phyloP scores from a whole-genome alignment of 2,329 filamentous ascomycete species.

The Metarhizium guizhouense region DNA sequence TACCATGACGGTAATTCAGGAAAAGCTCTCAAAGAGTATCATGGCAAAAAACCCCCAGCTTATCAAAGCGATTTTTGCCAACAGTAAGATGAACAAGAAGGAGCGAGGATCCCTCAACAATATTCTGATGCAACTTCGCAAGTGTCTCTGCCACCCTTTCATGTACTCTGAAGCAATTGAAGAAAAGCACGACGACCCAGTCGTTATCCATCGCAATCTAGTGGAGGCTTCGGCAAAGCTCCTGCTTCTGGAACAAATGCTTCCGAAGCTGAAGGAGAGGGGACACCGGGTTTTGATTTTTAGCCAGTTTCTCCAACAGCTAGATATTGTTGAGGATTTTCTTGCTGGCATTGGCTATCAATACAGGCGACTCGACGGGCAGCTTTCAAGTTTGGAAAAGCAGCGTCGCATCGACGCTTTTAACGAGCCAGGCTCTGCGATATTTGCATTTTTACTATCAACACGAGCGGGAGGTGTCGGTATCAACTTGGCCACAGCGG shows the following conservation, averaged over 20 bases:
- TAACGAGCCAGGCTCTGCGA: conserved; percentile 71
- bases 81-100: conserved; percentile 53
- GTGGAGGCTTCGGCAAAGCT: conserved; percentile 90
- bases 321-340: conserved; percentile 90
- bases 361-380: conserved; percentile 81
- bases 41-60: conserved; percentile 83
- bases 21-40: conserved; percentile 90
- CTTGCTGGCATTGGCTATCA: conserved; percentile 63
- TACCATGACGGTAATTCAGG: conserved; percentile 90
- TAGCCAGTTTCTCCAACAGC: conserved; percentile 84
- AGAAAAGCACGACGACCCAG: conserved; percentile 57
- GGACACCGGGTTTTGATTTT: conserved; percentile 92
- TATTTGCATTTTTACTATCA: conserved; percentile 88
- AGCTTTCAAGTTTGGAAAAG: conserved; percentile 71
- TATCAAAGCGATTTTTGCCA: conserved; percentile 76
- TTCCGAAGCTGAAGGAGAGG: conserved; percentile 76
- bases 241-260: conserved; percentile 70
- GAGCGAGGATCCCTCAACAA: conserved; percentile 84
- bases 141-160: conserved; percentile 93
- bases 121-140: conserved; percentile 88
- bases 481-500: conserved; percentile 93
- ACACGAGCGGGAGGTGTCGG: conserved; percentile 93
- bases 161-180: conserved; percentile 88
- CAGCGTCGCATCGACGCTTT: conserved; percentile 91
- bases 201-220: conserved; percentile 65